Conservation (phyloP, 805 yeast species). For the Spathaspora hagerdaliae region DNA sequence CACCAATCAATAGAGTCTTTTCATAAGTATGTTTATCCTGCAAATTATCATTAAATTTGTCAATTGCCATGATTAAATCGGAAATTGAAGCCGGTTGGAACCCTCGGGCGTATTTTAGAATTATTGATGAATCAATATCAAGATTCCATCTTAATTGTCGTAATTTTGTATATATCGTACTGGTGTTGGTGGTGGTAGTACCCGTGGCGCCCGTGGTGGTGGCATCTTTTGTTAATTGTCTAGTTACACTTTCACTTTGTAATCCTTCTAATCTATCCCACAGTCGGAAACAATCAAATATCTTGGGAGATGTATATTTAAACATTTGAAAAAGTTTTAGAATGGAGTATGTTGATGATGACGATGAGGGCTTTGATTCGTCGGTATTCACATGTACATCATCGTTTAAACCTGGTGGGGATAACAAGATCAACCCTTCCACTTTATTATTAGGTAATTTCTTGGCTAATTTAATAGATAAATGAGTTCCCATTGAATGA, state of each 20-base stretch:
- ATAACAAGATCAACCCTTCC: conserved; percentile 45
- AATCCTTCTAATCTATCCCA: conserved; percentile 64
- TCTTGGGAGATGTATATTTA: conserved; percentile 30
- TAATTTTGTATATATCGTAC: conserved; percentile 38
- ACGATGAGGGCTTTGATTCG: neutral
- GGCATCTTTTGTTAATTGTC: conserved; percentile 41
- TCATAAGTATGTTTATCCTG: conserved; percentile 26
- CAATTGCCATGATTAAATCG: conserved; percentile 42
- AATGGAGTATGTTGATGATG: too few relatives aligned
- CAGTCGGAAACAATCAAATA: conserved; percentile 54
- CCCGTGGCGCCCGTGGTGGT: too few relatives aligned
- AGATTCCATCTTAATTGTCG: conserved; percentile 70
- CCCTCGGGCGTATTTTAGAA: conserved; percentile 52
- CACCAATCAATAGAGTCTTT: conserved; percentile 56
- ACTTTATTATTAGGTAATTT: conserved; percentile 34
- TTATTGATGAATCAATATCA: conserved; percentile 52
- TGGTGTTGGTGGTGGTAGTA: conserved; percentile 2
- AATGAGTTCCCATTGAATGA: conserved; percentile 71
- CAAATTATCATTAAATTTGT: conserved; percentile 31
- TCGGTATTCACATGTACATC: conserved; percentile 12
- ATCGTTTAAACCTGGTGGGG: conserved; percentile 43
- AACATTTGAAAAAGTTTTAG: conserved; percentile 13
- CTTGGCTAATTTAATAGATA: conserved; percentile 44
- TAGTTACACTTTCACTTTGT: conserved; percentile 52
- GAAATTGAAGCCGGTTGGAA: conserved; percentile 39